Evolutionary conservation across 768 basidiomycete species (phyloP).

Genomic region (Mycena crocata): DNA sequence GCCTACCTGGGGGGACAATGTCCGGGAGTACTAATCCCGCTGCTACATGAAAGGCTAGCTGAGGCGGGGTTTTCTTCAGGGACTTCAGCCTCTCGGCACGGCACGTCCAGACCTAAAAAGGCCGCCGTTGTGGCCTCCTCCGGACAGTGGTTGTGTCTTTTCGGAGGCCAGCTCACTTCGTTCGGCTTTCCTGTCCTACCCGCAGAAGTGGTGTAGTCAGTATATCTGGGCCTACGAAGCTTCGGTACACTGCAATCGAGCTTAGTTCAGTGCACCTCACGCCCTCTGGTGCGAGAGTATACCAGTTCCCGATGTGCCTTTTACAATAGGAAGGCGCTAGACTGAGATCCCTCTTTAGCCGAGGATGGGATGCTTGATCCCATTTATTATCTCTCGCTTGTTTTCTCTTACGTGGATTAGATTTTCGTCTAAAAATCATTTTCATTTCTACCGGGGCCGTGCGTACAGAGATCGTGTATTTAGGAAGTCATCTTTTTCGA

Average conservation of each 20-base stretch:
- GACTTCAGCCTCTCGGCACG: slow-evolving; percentile 30
- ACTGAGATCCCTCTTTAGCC: neutral
- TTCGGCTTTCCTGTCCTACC: slow-evolving; percentile 22
- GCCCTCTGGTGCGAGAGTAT: too few species aligned
- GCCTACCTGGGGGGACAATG: slow-evolving; percentile 20
- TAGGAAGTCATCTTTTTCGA: too few species aligned
- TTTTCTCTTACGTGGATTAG: too few species aligned
- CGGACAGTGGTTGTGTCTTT: neutral
- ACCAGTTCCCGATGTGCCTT: too few species aligned
- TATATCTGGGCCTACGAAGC: slow-evolving; percentile 20
- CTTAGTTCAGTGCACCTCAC: neutral
- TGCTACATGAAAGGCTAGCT: neutral
- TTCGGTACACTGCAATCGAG: neutral
- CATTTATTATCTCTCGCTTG: too few species aligned
- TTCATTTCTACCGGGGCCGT: too few species aligned
- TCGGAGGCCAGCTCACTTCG: neutral
- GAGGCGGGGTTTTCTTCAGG: neutral
- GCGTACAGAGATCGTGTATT: too few species aligned
- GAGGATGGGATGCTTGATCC: too few species aligned
- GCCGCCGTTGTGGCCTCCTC: slow-evolving; percentile 25
- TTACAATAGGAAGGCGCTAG: neutral
- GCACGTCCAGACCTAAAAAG: slow-evolving; percentile 20
- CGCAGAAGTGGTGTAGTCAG: neutral
- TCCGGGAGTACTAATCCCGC: neutral
- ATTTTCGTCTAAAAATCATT: too few species aligned